Evolutionary conservation across 345 rosid genomes (phyloP), one percentile per base, ranked within the genome.

Genomic region (Boechera stricta): DNA sequence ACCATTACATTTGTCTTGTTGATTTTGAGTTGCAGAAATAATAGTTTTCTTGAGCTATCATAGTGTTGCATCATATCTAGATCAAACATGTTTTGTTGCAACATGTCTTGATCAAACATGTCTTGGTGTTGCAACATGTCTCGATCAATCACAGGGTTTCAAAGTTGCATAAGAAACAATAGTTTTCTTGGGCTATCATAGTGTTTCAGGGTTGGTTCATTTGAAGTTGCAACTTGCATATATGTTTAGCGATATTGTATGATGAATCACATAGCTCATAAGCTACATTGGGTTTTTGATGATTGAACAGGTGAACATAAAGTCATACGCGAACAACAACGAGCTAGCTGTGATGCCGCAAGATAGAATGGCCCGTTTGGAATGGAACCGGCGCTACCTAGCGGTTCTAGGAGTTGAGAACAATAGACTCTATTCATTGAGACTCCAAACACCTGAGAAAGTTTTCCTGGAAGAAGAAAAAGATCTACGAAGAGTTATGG

Each of bases 311-410:
- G 98, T 90, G 51, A 94, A 92, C 82, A 94, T 94, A 58, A 94
- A 90, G 86, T 92, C 98, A 5, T 90, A 77, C 33, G 98, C 98
- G 5, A 92, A 69, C 84, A 90, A 89, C 88, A 94, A 94, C 49
- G 97, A 95, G 80, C 83, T 95, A 24, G 98, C 96, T 5, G 94
- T 95, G 38, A 95, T 94, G 98, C 99, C 99, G 3, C 71, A 72
- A 75, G 98, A 90, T 55, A 79, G 99, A 85, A 86, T 86, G 10
- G 86, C 87, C 72, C 87, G 89, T 61, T 42, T 92, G 86, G 98
- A 95, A 85, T 92, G 99, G 98, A 70, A 95, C 66, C 71, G 99
- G 35, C 81, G 98, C 2, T 95, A 95, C 67, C 86, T 95, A 5
- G 93, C 99, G 1, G 96, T 90, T 69, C 89, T 95, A 18, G 79